Evolutionary conservation across 177 flowering plant species (phyloP).

Genomic region (Vitis hybrid): DNA sequence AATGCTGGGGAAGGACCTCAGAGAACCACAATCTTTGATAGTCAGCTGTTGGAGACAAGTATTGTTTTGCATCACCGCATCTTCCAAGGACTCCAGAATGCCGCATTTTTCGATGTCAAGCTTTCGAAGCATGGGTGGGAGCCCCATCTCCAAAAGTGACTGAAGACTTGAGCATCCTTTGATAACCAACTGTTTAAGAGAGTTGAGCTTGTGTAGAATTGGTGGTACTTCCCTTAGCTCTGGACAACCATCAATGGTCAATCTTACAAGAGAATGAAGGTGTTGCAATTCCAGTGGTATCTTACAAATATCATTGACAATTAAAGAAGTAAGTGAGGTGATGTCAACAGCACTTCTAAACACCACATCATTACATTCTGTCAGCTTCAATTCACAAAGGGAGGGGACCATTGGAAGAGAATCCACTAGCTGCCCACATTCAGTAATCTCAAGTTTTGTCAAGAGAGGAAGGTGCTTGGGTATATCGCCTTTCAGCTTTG

Average conservation of each 20-base stretch:
- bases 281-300: too few relatives aligned
- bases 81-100: not conserved
- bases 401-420: not conserved
- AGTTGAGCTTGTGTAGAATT: too few relatives aligned
- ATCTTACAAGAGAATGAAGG: too few relatives aligned
- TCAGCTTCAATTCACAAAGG: not conserved
- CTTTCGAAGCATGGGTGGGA: slow-evolving; percentile 3
- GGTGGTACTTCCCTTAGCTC: too few relatives aligned
- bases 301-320: too few relatives aligned
- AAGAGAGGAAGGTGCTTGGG: slow-evolving; percentile 13
- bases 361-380: not conserved
- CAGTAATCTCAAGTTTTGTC: not conserved
- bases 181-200: too few relatives aligned
- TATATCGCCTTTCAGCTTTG: slow-evolving; percentile 5
- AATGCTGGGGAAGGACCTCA: too few relatives aligned
- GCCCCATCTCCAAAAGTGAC: not conserved
- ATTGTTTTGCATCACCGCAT: not conserved
- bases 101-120: not conserved
- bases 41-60: not conserved
- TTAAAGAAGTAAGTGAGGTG: not conserved
- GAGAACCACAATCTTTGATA: not conserved
- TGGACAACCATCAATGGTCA: too few relatives aligned
- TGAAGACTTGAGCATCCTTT: too few relatives aligned
- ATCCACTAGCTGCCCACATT: slow-evolving; percentile 3
- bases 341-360: too few relatives aligned